Evolutionary conservation across 192 early-diverging fungal species (phyloP), one percentile per base, ranked within the genome.

Genomic region (Umbelopsis sp.): DNA sequence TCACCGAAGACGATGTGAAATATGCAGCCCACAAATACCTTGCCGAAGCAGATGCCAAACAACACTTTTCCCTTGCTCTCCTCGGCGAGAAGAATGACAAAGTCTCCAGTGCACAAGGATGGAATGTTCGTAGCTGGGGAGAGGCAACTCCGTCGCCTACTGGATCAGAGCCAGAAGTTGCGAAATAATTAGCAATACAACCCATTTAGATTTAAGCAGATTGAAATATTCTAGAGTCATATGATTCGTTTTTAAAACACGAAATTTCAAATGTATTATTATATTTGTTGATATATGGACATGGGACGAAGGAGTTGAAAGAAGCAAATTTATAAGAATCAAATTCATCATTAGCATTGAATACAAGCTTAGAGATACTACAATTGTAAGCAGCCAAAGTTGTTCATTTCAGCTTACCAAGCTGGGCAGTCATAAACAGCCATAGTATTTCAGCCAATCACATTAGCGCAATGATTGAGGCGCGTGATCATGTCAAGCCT

Each of bases 21-120:
- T 78, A 88, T 10, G 94, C 83, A 4, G 95, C 94, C 1, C 67
- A 79, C 15, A 81, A 82, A 64, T 95, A 94, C 69, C 76, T 96
- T 21, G 25, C 48, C 6, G 33, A 46, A 21, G 47, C 48, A 4
- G 37, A 46, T 35, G 48, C 8, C 37, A 48, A 78, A 49, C 13
- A 58, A 13, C 66, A 61, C n/a, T 83, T 67, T 69, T 85, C 81
- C 18, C 55, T 81, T 20, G 70, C 81, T 66, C 66, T 83, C 30
- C 71, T 83, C 58, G 81, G 80, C 18, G 72, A 74, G 45, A n/a
- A 53, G 1, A 74, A 35, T 37, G 72, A 74, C 46, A 68, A 67
- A 33, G 69, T 74, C 48, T 48, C 51, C 15, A 61, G 46, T 13
- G 35, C 50, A 11, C 37, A 64, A 50, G 67, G 72, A 15, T 74